Conservation (phyloP, 2,329 filamentous ascomycete species). For the Talaromyces sp. region DNA sequence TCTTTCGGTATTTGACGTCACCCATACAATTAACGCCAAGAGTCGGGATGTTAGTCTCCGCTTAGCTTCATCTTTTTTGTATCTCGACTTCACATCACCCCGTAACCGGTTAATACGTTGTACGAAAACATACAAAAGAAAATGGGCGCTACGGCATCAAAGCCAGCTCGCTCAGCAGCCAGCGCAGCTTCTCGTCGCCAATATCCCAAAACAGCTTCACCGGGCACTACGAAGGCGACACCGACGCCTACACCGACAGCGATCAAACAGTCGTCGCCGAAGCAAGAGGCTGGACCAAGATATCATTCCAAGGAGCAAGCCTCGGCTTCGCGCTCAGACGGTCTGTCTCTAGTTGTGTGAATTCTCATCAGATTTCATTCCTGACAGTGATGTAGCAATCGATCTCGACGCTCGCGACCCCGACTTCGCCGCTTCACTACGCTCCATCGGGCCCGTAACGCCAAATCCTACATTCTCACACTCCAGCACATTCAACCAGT, state of each 20-base stretch:
- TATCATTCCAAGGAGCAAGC: conserved; percentile 37
- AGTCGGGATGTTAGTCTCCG: conserved; percentile 10
- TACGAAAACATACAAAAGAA: not conserved
- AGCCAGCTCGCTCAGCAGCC: conserved; percentile 49
- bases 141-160: conserved; percentile 60
- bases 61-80: conserved; percentile 6
- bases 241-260: not conserved
- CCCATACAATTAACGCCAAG: not conserved
- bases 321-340: conserved; percentile 32
- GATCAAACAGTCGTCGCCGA: conserved; percentile 12
- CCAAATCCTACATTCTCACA: conserved; percentile 56
- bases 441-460: conserved; percentile 56
- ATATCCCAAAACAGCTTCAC: conserved; percentile 51
- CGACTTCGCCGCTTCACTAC: conserved; percentile 75
- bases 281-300: conserved; percentile 26
- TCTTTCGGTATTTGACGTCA: conserved; percentile 11
- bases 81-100: not conserved
- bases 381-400: conserved; percentile 43
- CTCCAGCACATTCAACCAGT: conserved; percentile 48
- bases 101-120: not conserved
- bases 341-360: conserved; percentile 23
- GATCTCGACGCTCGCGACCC: conserved; percentile 60
- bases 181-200: conserved; percentile 50
- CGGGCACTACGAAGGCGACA: conserved; percentile 38
- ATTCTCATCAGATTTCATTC: no score